Base-by-base conservation (phyloP, 2,329 filamentous ascomycete genomes). In the Berkeleyomyces basicola region DNA sequence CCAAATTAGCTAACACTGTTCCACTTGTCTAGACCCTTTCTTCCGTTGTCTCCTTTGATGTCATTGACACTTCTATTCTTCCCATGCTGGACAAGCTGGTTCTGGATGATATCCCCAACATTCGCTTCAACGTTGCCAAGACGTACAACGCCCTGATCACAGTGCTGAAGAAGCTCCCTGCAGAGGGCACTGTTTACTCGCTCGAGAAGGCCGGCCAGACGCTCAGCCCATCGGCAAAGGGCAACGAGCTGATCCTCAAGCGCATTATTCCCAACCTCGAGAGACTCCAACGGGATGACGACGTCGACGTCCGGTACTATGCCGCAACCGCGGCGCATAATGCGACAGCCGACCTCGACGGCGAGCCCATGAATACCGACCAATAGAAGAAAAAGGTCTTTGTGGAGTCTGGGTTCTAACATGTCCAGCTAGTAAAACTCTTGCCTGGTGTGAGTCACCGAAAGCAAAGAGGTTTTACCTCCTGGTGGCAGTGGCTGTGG, bases 81-180 rank as follows among this genome's bases (percentile, higher is more conserved):
- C 93, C 93, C 46, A 97, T 99, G 80, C 83, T 99, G 72, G 89
- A 96, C 74, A 90, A 92, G 77, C 87, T 99, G 62, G 90, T 95
- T 61, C 82, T 83, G 55, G 93, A 99, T 71, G 90, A 95, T 53
- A 99, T 99, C 66, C 93, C 93, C 68, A 99, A 99, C 77, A 99
- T 99, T 72, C 90, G 93, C 60, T 99, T 99, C 82, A 99, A 99
- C 74, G 93, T 99, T 58, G 93, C 93, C 69, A 99, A 99, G 79
- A 97, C 93, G 57, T 99, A 97, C 72, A 84, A 85, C 31, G 86
- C 93, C 60, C 78, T 99, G 64, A 90, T 97, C 70, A 85, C 88
- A 68, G 90, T 91, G n/a, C 81, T 99, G 70, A 90, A 92, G 75
- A 87, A 90, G 68, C 80, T 99, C 63, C 92, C 93, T 2, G 88